Evolutionary conservation across 2,329 filamentous ascomycete genomes (phyloP).

Genomic region (Scopulariopsis brevicaulis): DNA sequence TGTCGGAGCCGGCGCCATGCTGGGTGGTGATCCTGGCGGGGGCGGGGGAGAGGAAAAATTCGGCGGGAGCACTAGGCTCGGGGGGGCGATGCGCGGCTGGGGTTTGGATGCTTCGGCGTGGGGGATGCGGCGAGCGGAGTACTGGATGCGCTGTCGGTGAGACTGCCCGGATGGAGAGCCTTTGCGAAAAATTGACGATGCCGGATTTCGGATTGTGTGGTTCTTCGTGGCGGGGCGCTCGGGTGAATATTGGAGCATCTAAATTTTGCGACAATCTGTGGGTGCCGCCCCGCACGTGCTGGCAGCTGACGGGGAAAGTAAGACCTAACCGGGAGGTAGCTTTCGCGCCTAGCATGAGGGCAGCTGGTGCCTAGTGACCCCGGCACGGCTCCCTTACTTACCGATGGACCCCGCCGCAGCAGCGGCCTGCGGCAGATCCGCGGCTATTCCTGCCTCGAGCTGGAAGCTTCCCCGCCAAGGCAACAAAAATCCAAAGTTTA

Average conservation of each 20-base stretch:
- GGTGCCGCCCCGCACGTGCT: constrained; percentile 2
- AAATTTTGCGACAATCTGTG: constrained; percentile 3
- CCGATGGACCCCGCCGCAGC: neutral
- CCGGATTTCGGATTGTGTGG: constrained; percentile 6
- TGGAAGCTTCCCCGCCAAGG: constrained; percentile 4
- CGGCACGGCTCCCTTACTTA: neutral
- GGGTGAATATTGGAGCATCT: constrained; percentile 3
- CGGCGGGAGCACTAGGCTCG: neutral
- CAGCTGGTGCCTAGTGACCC: neutral
- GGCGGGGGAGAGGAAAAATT: constrained; percentile 2
- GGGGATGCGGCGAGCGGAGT: neutral
- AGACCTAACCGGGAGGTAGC: neutral
- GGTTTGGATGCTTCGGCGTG: neutral
- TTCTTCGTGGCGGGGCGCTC: constrained; percentile 3
- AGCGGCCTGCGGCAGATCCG: neutral
- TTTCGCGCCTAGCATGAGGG: neutral
- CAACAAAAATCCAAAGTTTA: constrained; percentile 2
- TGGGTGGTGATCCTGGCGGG: constrained; percentile 10
- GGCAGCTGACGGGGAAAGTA: neutral
- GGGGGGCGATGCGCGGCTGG: neutral
- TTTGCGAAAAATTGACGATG: neutral
- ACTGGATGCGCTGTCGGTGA: neutral
- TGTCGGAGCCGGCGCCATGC: constrained; percentile 68
- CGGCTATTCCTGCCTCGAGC: neutral
- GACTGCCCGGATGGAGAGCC: neutral